Evolutionary conservation across 352 stramenopile species (phyloP), one percentile per base, ranked within the genome.

Genomic region (Sclerospora graminicola): DNA sequence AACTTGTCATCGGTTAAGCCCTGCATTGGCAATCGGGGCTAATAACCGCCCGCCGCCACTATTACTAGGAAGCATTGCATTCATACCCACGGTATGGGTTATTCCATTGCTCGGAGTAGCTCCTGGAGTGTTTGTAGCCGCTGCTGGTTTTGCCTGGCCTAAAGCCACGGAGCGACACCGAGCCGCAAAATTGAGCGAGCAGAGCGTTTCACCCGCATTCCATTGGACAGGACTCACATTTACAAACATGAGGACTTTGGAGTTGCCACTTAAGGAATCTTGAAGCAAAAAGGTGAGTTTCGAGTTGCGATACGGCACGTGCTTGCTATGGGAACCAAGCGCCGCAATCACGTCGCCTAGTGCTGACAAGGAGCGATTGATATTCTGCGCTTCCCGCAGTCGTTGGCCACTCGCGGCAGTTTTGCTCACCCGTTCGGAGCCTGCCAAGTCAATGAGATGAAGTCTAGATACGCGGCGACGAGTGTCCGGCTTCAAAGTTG

Each of bases 251-350:
- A 89, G 62, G 40, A 85, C 73, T 44, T 91, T 90, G 11, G 76
- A 88, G 45, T 80, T 84, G 8, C 75, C 78, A 51, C 73, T 84
- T 7, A 91, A 50, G 14, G 66, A 89, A 34, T 92, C 79, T 57
- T 93, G 79, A 9, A 95, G 58, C 41, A 94, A 31, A 52, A 90
- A 94, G 32, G 82, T 96, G 18, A 98, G 78, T 60, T 98, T 98
- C 7, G 84, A 97, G 63, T 98, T 95, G 14, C 94, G 82, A 53
- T 97, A 98, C 11, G 92, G 94, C 13, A 98, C 83, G 63, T 98
- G 92, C 54, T 97, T 93, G 48, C 63, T 90, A 34, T 63, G 74
- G 1, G 66, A 58, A 7, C 63, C 81, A 7, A 98, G 74, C 6
- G 92, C 84, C 8, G 92, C 75, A 45, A 98, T 98, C 33, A 99